Conservation (phyloP, 2,329 filamentous ascomycete genomes). For the Aspergillus puulaauensis region DNA sequence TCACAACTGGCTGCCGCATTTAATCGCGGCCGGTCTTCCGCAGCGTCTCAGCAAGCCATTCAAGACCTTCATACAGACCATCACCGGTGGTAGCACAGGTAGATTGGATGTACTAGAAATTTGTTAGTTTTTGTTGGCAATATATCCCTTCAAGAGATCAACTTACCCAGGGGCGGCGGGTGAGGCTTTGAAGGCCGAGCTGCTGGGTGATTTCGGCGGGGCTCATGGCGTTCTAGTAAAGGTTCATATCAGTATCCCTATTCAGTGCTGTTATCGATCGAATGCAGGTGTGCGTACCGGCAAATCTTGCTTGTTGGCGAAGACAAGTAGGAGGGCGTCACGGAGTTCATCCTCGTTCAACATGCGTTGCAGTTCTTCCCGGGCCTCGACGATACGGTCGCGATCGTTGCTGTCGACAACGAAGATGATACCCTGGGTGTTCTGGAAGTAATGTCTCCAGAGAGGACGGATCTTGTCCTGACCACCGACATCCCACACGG, state of each 20-base stretch:
- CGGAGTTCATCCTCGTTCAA: slow-evolving; percentile 98
- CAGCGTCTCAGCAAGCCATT: slow-evolving; percentile 83
- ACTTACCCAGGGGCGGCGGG: slow-evolving; percentile 97
- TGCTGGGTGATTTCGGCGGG: slow-evolving; percentile 99
- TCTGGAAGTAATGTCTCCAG: slow-evolving; percentile 99
- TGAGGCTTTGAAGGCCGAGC: slow-evolving; percentile 98
- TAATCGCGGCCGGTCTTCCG: slow-evolving; percentile 63
- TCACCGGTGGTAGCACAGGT: slow-evolving; percentile 98
- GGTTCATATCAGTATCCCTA: slow-evolving; percentile 29
- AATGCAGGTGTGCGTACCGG: slow-evolving; percentile 62
- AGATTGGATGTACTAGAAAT: slow-evolving; percentile 89
- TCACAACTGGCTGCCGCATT: slow-evolving; percentile 30
- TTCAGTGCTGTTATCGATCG: neutral
- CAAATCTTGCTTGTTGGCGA: slow-evolving; percentile 99
- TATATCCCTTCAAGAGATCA: slow-evolving; percentile 14
- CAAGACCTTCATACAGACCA: slow-evolving; percentile 98
- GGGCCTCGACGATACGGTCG: slow-evolving; percentile 94
- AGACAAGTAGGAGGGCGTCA: slow-evolving; percentile 93
- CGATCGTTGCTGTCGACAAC: slow-evolving; percentile 99
- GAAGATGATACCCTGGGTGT: slow-evolving; percentile 99
- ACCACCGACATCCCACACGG: slow-evolving; percentile 99
- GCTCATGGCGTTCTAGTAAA: slow-evolving; percentile 90
- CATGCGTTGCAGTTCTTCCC: slow-evolving; percentile 96
- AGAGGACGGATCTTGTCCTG: slow-evolving; percentile 99
- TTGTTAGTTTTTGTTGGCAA: neutral